Evolutionary conservation across 176 grass and related monocot genomes (phyloP), one percentile per base, ranked within the genome.

Genomic region (Neostapfia colusana): DNA sequence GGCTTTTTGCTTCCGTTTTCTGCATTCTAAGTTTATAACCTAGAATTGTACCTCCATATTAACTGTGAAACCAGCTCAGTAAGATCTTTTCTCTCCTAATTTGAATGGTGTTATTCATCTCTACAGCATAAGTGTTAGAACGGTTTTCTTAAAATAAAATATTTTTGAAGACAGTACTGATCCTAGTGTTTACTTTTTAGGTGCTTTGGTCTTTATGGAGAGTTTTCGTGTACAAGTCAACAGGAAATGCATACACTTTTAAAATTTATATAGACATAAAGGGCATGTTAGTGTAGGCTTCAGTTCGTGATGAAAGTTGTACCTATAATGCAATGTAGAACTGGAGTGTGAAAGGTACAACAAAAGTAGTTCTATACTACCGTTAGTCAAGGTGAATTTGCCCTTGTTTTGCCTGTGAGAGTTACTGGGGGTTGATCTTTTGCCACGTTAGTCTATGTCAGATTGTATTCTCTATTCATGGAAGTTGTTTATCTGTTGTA

Each of bases 391-490:
- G 13, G 37, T 57, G 55, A 7, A 68, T 13, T 16, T 68, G 8
- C 0, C 36, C 38, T 71, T 62, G 26, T 28, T 79, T 82, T 17
- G 16, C 51, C 6, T 61, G 21, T 42, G n/a, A 75, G 1, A 73
- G 46, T 50, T 58, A 73, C 74, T 63, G 10, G 14, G 45, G 11
- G 10, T 48, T 48, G 45, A 48, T 16, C 13, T 34, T 38, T 79
- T 69, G 5, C 2, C 6, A 56, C 27, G 45, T 79, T 79, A 42
- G 35, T 10, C 63, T 76, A 36, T 81, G 69, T 77, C 49, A 24
- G 35, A 25, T 51, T 38, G 18, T 49, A 16, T 38, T 50, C 20
- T 65, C 11, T 65, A 38, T 37, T 21, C 8, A 36, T 65, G 36
- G 61, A 17, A 15, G 11, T 15, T 73, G 35, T 85, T 79, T 41